These are phyloP conservation scores for Exophiala aquamarina DNA, from an alignment of 2,329 filamentous ascomycete species.

Conservation along the genomic window DNA sequence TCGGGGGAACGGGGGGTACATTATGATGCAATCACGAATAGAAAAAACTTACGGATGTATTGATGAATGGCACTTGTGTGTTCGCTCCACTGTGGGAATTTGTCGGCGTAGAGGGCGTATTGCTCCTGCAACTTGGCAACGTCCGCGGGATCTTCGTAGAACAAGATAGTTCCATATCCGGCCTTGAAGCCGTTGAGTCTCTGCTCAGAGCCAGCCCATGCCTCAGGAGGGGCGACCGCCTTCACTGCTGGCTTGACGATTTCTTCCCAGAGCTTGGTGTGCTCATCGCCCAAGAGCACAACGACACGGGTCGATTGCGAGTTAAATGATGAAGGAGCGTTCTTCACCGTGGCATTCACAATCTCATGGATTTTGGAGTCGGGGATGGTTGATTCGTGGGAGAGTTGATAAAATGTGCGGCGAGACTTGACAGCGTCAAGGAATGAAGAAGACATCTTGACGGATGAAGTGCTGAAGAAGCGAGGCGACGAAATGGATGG, in stretches of 20 bases:
- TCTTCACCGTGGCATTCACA: slow-evolving; percentile 17
- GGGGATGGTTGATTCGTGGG: slow-evolving; percentile 20
- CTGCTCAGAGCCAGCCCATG: slow-evolving; percentile 13
- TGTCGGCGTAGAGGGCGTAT: slow-evolving; percentile 68
- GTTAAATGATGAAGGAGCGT: slow-evolving; percentile 77
- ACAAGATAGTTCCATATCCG: slow-evolving; percentile 78
- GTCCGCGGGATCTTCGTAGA: slow-evolving; percentile 75
- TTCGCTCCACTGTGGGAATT: slow-evolving; percentile 73
- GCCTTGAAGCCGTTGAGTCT: slow-evolving; percentile 35
- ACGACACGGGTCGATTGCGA: slow-evolving; percentile 77
- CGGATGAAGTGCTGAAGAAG: neutral
- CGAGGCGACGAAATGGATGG: neutral
- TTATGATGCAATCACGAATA: neutral
- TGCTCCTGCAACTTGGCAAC: slow-evolving; percentile 58
- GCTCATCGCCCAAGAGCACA: slow-evolving; percentile 76
- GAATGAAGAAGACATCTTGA: slow-evolving; percentile 13
- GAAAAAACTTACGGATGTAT: slow-evolving; percentile 30
- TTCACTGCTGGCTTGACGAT: slow-evolving; percentile 21
- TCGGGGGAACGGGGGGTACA: neutral
- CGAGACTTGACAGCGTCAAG: slow-evolving; percentile 19
- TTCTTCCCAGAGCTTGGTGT: slow-evolving; percentile 80
- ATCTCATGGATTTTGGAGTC: slow-evolving; percentile 25
- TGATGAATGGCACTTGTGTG: slow-evolving; percentile 76
- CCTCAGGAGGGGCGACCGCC: slow-evolving; percentile 18
- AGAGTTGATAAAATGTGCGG: slow-evolving; percentile 23